Base-by-base conservation (phyloP, 2,329 filamentous ascomycete species). In the Cordyceps farinosa region DNA sequence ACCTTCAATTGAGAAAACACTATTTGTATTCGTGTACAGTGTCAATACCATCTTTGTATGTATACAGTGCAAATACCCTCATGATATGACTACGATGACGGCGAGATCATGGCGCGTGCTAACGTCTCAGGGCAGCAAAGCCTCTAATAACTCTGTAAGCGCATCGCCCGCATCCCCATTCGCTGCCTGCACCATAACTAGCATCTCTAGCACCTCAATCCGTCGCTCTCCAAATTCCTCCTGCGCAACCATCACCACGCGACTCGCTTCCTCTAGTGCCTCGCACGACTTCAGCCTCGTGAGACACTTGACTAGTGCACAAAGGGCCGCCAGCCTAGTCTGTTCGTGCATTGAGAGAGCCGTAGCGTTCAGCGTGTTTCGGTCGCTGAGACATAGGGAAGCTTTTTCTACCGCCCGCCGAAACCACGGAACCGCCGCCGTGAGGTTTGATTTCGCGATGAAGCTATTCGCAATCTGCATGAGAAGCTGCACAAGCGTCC, bases 141-240 rank as follows among this genome's bases (percentile, higher is more conserved):
- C 27, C 30, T 30, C 50, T 6, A 47, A 32, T 40, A 61, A 53
- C 13, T 45, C 40, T 30, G 48, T 54, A 29, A 61, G 47, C 9
- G 48, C n/a, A 36, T 34, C 48, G 29, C n/a, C 30, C 3, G 29
- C 42, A 15, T 55, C 22, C 17, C 60, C 60, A 6, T 47, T 29
- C n/a, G 42, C 51, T 6, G 34, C 10, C 34, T 62, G 52, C 22
- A 62, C 30, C 32, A 34, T n/a, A 8, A 51, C 51, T 9, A 53
- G 30, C 60, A 62, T 62, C 32, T 55, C 60, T 22, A 62, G 44
- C 10, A 62, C 51, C 17, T 55, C 51, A 5, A 55, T 10, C 13
- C 34, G 32, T 3, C 51, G 40, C 8, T 48, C 22, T 3, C 60
- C 42, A 17, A 62, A 62, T 15, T 55, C 51, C 15, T 22, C 44